A percentile compares a stretch with the other conserved stretches of the same genome.
phyloP scores from a whole-genome alignment of 768 basidiomycete genomes.

The Hemileccinum rubropunctum region DNA sequence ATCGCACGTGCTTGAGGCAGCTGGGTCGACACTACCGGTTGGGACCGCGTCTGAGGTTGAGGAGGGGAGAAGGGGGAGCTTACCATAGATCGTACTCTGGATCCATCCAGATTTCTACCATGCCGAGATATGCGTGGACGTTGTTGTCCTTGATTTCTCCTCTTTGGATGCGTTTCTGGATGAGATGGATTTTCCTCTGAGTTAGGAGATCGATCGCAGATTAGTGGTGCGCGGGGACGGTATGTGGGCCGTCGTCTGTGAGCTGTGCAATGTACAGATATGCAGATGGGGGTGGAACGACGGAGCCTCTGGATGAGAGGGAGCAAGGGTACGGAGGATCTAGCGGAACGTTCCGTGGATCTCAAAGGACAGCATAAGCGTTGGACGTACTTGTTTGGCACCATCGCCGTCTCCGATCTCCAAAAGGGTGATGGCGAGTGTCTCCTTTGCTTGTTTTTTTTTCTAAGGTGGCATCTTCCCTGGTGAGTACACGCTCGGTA shows the following conservation, averaged over 20 bases:
- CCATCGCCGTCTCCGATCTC: conserved; percentile 77
- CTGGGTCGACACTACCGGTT: conserved; percentile 67
- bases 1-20: conserved; percentile 82
- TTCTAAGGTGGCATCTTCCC: conserved; percentile 43
- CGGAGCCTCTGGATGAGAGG: conserved; percentile 59
- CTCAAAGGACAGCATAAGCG: too few relatives aligned
- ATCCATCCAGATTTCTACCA: conserved; percentile 98
- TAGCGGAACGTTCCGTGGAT: conserved; percentile 25
- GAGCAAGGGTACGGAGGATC: conserved; percentile 61
- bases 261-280: conserved; percentile 90
- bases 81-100: conserved; percentile 85
- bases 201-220: conserved; percentile 76
- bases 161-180: conserved; percentile 34
- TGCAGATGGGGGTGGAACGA: conserved; percentile 67
- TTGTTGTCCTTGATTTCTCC: conserved; percentile 61
- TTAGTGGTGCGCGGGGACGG: conserved; percentile 73
- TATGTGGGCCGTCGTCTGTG: conserved; percentile 49
- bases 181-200: conserved; percentile 70
- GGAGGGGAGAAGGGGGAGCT: conserved; percentile 20
- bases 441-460: conserved; percentile 72
- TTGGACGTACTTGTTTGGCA: conserved; percentile 60
- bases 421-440: conserved; percentile 74
- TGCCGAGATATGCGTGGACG: conserved; percentile 78
- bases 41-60: too few relatives aligned
- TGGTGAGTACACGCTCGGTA: conserved; percentile 63